These are phyloP conservation scores for Eucalyptus regnans DNA, from an alignment of 345 rosid species.

Conservation along the genomic window DNA sequence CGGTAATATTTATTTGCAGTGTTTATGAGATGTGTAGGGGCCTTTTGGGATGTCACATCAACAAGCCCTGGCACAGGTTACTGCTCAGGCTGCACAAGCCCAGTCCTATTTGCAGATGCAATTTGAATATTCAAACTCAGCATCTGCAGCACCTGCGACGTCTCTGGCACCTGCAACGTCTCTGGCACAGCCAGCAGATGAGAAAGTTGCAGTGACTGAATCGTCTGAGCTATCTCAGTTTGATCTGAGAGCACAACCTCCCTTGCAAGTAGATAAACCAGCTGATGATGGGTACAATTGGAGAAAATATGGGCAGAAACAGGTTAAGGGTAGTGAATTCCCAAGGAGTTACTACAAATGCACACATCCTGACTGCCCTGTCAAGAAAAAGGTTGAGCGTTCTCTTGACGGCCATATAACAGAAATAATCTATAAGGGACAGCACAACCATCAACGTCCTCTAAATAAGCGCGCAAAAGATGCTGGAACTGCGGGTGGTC, in stretches of 20 bases:
- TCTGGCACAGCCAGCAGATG: neutral
- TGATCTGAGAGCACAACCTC: conserved; percentile 33
- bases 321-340: conserved; percentile 74
- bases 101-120: conserved; percentile 16
- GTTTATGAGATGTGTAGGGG: conserved; percentile 27
- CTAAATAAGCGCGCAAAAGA: conserved; percentile 54
- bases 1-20: neutral
- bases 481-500: conserved; percentile 12
- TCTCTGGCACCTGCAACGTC: neutral
- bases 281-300: conserved; percentile 72
- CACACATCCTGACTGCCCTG: conserved; percentile 59
- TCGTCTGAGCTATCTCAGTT: conserved; percentile 17
- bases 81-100: conserved; percentile 66
- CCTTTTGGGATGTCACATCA: conserved; percentile 74
- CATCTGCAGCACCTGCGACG: neutral
- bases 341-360: conserved; percentile 89
- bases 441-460: conserved; percentile 64
- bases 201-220: conserved; percentile 7
- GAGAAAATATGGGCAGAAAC: conserved; percentile 92
- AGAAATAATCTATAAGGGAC: conserved; percentile 82
- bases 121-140: conserved; percentile 12
- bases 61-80: conserved; percentile 75
- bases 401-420: conserved; percentile 71
- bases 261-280: conserved; percentile 43
- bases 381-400: conserved; percentile 80